Base-by-base conservation (phyloP, 176 grass and related monocot species). In the Ananas comosus region DNA sequence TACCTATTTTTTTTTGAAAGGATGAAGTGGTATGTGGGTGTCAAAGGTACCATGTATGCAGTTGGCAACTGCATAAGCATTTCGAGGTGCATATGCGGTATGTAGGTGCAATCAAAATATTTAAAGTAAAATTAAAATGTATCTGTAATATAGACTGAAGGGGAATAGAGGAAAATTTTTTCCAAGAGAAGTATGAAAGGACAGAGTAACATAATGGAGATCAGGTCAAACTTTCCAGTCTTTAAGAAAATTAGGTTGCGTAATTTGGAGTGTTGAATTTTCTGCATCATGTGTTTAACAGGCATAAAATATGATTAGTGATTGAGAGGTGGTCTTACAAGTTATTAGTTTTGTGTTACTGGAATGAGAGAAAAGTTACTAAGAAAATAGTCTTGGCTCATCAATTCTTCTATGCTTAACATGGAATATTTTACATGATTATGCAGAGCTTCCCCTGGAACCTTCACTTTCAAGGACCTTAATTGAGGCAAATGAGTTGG, bases 391-490 rank as follows among this genome's bases (percentile, higher is more conserved):
- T 59, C n/a, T 59, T 18, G 54, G 54, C 19, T 59, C 54, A 17
- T 56, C 19, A 9, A 17, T 59, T 59, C 11, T 56, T 56, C 52
- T 56, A n/a, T 12, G 13, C 52, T 56, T 56, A 56, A 13, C 52
- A 13, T 56, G 52, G 52, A 12, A 56, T 56, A 21, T 16, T 53
- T n/a, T 10, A 28, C 61, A 52, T 49, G 22, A 42, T 71, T 84
- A 22, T 78, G 49, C 74, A 96, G 93, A 96, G 61, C 83, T 96
- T 72, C 93, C 88, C 65, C 76, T 96, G 63, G 88, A 96, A 71
- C 88, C 93, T 80, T 96, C 93, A 49, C 88, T 96, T 76, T 83
- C 88, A 53, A 92, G 93, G 81, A 96, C 88, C 25, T 91, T 92
- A 80, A 85, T 96, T 64, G 88, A 91, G 83, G 88, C 93, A 16